Base-by-base conservation (phyloP, 306 rosid genomes). In the Vicia sativa region DNA sequence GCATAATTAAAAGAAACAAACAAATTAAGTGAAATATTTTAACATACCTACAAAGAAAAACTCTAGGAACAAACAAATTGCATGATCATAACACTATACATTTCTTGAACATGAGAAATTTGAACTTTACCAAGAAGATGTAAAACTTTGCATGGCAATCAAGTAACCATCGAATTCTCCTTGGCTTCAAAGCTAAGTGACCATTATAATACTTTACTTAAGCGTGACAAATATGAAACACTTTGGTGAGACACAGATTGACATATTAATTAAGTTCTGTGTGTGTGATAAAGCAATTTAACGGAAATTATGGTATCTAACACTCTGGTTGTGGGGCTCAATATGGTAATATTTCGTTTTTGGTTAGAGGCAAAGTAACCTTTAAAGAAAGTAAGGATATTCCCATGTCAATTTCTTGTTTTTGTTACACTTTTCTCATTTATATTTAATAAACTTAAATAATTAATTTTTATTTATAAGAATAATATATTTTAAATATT, bases 161-260 rank as follows among this genome's bases (percentile, higher is more conserved):
- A 92, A 73, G 88, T 80, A 81, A 89, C 59, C 85, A 78, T 83
- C 72, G 53, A 9, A 73, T 77, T 80, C 80, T 71, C 85, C 91
- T 84, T 84, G 77, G 86, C 89, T 87, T 87, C 2, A 8, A 87
- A 89, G 86, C 80, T 82, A 89, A 86, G 95, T 14, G 62, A 79
- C 67, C 73, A 43, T 66, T 42, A 38, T 2, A 55, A 44, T 11
- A 23, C 55, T 49, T 26, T 73, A 35, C 65, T 63, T 52, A 55
- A 12, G 38, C 12, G 67, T 44, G 67, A 65, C 68, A 71, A 68
- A 45, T 57, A 19, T 65, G 23, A 9, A 45, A 48, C 53, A 41
- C 63, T 45, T 62, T 0, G 55, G 31, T 72, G 72, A 31, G 71
- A 38, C 64, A 57, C 3, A 19, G 70, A 74, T 55, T 78, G 81